A percentile compares a stretch with the other conserved stretches of the same genome.
Evolutionary conservation across 2,329 filamentous ascomycete species (phyloP).

Genomic region (Dactylellina haptotyla): DNA sequence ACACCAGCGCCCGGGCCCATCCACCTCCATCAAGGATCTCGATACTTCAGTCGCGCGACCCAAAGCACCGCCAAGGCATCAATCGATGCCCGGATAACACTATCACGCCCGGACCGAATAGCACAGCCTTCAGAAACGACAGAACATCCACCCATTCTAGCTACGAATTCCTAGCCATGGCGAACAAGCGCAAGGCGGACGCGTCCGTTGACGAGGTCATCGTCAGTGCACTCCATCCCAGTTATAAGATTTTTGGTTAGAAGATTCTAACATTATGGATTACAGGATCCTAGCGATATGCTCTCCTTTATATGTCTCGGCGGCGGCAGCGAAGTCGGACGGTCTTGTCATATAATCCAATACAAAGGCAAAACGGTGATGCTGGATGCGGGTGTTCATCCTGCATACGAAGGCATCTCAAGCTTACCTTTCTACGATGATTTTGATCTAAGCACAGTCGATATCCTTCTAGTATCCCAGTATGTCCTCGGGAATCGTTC

Average conservation of each 20-base stretch:
- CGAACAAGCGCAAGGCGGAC: constrained; percentile 89
- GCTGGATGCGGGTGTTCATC: constrained; percentile 98
- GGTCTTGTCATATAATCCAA: constrained; percentile 96
- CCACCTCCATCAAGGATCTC: neutral
- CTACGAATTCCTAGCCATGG: constrained; percentile 69
- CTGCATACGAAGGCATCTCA: constrained; percentile 92
- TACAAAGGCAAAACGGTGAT: constrained; percentile 99
- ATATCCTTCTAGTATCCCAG: constrained; percentile 98
- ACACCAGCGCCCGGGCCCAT: too few species aligned
- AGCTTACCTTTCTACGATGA: constrained; percentile 97
- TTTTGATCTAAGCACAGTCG: constrained; percentile 95
- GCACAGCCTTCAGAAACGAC: neutral
- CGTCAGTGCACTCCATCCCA: constrained; percentile 62
- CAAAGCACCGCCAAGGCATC: neutral
- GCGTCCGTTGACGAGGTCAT: constrained; percentile 73
- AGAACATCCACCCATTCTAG: neutral
- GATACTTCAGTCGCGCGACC: constrained; percentile 41
- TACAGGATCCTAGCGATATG: constrained; percentile 83
- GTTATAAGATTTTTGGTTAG: neutral
- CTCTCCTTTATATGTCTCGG: constrained; percentile 92
- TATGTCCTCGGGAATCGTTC: constrained; percentile 61
- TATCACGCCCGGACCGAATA: constrained; percentile 19
- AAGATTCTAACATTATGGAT: constrained; percentile 6
- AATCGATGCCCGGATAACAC: too few species aligned
- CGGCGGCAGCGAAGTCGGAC: constrained; percentile 94